Evolutionary conservation across 2,329 filamentous ascomycete species (phyloP).

Genomic region (Pestalotiopsis sp.): DNA sequence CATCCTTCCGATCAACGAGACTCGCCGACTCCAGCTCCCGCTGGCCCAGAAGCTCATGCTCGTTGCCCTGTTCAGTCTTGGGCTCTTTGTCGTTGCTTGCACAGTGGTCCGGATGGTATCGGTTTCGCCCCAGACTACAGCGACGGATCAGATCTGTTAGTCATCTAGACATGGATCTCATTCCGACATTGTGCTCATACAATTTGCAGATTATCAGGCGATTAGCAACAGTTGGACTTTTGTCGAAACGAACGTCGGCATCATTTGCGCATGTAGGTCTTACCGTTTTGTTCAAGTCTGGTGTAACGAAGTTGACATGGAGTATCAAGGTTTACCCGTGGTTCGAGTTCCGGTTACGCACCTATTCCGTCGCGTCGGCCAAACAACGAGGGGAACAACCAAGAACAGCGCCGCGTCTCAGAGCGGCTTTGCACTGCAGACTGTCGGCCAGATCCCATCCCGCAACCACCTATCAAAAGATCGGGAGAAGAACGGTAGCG

Average conservation of each 20-base stretch:
- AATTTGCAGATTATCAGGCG: slow-evolving; percentile 16
- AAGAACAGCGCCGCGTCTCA: not conserved
- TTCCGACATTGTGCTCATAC: not conserved
- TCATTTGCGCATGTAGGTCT: slow-evolving; percentile 19
- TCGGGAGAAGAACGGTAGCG: not conserved
- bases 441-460: not conserved
- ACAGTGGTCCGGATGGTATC: slow-evolving; percentile 1
- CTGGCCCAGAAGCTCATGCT: not conserved
- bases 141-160: slow-evolving; percentile 4
- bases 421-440: not conserved
- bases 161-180: not conserved
- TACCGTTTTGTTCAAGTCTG: not conserved
- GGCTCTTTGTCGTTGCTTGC: slow-evolving; percentile 2
- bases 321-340: not conserved
- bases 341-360: not conserved
- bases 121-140: slow-evolving; percentile 8
- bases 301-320: not conserved
- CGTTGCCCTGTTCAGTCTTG: slow-evolving; percentile 1
- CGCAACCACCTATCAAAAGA: not conserved
- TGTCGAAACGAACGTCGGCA: slow-evolving; percentile 17
- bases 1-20: slow-evolving; percentile 17
- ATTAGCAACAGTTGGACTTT: slow-evolving; percentile 21
- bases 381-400: not conserved
- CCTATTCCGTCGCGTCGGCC: not conserved
- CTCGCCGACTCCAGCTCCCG: slow-evolving; percentile 16